Conservation (phyloP, 2,329 filamentous ascomycete genomes). For the Anthostomella pinea region DNA sequence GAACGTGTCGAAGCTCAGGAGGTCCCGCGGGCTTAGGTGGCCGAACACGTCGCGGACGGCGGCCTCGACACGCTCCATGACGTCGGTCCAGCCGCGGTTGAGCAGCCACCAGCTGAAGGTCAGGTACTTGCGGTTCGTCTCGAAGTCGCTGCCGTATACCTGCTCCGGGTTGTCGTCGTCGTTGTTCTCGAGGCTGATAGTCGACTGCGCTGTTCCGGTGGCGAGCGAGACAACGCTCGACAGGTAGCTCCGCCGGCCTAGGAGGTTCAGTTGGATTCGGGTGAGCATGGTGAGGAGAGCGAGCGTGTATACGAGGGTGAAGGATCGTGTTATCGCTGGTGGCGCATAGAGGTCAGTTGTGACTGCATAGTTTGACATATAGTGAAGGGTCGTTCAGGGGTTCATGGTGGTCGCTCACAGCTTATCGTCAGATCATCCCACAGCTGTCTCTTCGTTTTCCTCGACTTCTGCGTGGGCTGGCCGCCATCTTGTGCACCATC, state of each 20-base stretch:
- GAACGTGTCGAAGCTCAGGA: constrained; percentile 77
- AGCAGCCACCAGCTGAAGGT: constrained; percentile 98
- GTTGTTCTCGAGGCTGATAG: constrained; percentile 88
- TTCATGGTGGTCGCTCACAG: constrained; percentile 55
- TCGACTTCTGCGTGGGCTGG: constrained; percentile 47
- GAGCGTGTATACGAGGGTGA: constrained; percentile 89
- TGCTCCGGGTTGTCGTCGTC: constrained; percentile 84
- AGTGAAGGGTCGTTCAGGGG: too few species aligned
- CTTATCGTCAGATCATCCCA: constrained; percentile 98
- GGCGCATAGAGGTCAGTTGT: too few species aligned
- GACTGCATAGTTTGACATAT: too few species aligned
- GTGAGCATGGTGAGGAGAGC: constrained; percentile 88
- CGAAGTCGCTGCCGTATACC: constrained; percentile 87
- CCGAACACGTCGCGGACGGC: constrained; percentile 89
- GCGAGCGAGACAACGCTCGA: constrained; percentile 92
- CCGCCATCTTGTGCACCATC: constrained; percentile 42
- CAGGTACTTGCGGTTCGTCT: constrained; percentile 91
- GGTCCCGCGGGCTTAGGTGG: constrained; percentile 82
- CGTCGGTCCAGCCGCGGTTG: constrained; percentile 81
- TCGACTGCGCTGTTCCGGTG: constrained; percentile 67
- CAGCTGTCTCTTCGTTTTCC: constrained; percentile 83
- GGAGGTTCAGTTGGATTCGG: constrained; percentile 92
- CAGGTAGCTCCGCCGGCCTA: constrained; percentile 91
- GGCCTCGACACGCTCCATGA: constrained; percentile 77
- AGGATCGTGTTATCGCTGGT: constrained; percentile 81